Evolutionary conservation across 148 eudicot genomes (phyloP), one percentile per base, ranked within the genome.

Genomic region (Nyssa sinensis): DNA sequence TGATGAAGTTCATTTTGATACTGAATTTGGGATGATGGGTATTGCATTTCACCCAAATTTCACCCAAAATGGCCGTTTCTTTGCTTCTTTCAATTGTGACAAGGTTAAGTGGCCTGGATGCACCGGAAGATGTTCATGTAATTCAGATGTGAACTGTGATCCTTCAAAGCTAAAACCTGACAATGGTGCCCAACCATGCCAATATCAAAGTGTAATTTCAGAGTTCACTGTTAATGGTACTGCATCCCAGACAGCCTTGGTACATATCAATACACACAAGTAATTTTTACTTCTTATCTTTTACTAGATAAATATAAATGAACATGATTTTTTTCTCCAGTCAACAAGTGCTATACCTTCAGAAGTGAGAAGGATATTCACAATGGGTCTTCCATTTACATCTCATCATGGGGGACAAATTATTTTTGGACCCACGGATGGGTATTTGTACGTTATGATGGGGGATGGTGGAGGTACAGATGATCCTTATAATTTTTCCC

Each of bases 361-460:
- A 30, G 98, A 93, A 84, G 93, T 89, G 61, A 89, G 94, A 75
- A 85, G 97, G 78, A 88, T 93, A 79, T 87, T 93, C 58, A 91
- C 98, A 14, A 91, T 93, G 88, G 98, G 97, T 0, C 88, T 93
- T 67, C 97, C 97, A 12, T 93, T 84, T 75, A 89, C 98, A 62
- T 35, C 81, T 61, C 98, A 89, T 77, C 98, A 93, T 55, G 96
- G 76, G 29, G 97, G 98, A 62, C 98, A 93, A 64, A 91, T 93
- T 75, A 84, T 93, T 70, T 88, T 93, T 81, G 96, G 98, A 39
- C 97, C 98, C 1, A 21, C 64, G 47, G 98, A 93, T 81, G 94
- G 94, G 51, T 84, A 89, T 78, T 77, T 93, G 37, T 93, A 93
- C 82, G 89, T 91, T 13, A 87, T 89, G 96, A 93, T 89, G 94